Evolutionary conservation across 352 stramenopile species (phyloP).

Genomic region (Phytophthora sp.): DNA sequence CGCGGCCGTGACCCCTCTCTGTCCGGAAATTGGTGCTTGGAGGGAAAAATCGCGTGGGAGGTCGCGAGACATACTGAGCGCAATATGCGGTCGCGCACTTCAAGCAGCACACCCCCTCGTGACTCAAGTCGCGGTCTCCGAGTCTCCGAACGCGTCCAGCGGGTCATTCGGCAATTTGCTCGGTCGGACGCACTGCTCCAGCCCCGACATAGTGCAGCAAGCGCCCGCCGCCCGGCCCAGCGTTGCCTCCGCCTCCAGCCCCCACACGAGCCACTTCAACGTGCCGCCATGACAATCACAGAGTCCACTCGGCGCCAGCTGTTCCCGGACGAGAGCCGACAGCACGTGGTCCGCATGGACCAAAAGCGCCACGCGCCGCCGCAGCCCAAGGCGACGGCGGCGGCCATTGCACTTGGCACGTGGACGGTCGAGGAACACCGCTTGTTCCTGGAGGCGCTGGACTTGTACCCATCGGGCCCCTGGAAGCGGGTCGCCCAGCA

Average conservation of each 20-base stretch:
- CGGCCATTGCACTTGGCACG: slow-evolving; percentile 12
- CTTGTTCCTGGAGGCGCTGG: slow-evolving; percentile 30
- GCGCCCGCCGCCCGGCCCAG: too few species aligned
- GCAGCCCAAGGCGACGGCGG: background rate
- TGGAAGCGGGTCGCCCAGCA: slow-evolving; percentile 51
- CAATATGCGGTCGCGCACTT: slow-evolving; percentile 15
- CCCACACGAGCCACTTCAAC: too few species aligned
- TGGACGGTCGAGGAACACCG: slow-evolving; percentile 32
- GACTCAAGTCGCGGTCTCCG: slow-evolving; percentile 9
- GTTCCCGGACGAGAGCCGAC: slow-evolving; percentile 15
- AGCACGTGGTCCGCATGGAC: slow-evolving; percentile 29
- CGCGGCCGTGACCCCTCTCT: background rate
- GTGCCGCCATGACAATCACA: slow-evolving; percentile 26
- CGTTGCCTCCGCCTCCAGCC: background rate
- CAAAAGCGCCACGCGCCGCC: slow-evolving; percentile 23
- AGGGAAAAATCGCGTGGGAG: background rate
- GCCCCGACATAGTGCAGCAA: background rate
- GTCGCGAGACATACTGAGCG: slow-evolving; percentile 5
- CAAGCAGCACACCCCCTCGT: slow-evolving; percentile 14
- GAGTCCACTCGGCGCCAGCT: slow-evolving; percentile 23
- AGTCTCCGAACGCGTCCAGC: too few species aligned
- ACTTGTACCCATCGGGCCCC: slow-evolving; percentile 51
- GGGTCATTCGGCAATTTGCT: slow-evolving; percentile 34
- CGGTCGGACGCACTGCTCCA: slow-evolving; percentile 25
- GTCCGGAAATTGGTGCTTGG: slow-evolving; percentile 12